Evolutionary conservation across 441 rosid genomes (phyloP), one percentile per base, ranked within the genome.

Genomic region (Erodium moschatum): DNA sequence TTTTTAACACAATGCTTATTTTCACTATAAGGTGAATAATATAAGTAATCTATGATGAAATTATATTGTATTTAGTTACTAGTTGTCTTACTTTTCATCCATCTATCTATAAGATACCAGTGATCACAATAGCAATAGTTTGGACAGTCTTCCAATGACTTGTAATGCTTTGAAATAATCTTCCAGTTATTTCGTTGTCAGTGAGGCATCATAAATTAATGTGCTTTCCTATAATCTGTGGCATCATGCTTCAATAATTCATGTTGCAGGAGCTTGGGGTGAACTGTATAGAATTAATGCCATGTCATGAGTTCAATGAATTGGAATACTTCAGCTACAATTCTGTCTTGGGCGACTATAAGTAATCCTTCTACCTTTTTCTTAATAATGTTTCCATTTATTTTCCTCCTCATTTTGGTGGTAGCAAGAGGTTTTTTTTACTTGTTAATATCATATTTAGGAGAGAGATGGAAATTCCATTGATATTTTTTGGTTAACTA

Each of bases 231-330:
- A 19, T 20, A 66, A 52, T 64, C 61, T 50, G 60, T 71, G 29
- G 27, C 15, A 64, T 29, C 66, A 65, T 70, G 68, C 72, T 64
- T 75, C 54, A 65, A 68, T 60, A 50, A 35, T 65, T 73, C 65
- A 46, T 75, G 77, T 80, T 78, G 77, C 82, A 93, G 98, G 98
- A 89, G 70, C 96, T 93, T 78, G 98, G 98, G 65, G 74, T 93
- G 76, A 93, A 90, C 80, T 93, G 98, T 74, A 85, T 93, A 79
- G 98, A 93, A 77, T 72, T 90, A 74, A 90, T 93, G 98, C 98
- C 98, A 62, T 93, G 98, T 81, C 96, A 93, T 70, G 97, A 90
- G 79, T 93, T 93, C 79, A 93, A 93, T 74, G 98, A 93, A 82
- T 82, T 93, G 77, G 98, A 93, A 82, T 83, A 90, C 82, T 85